Conservation (phyloP, 768 basidiomycete genomes). For the Amanita molliuscula region DNA sequence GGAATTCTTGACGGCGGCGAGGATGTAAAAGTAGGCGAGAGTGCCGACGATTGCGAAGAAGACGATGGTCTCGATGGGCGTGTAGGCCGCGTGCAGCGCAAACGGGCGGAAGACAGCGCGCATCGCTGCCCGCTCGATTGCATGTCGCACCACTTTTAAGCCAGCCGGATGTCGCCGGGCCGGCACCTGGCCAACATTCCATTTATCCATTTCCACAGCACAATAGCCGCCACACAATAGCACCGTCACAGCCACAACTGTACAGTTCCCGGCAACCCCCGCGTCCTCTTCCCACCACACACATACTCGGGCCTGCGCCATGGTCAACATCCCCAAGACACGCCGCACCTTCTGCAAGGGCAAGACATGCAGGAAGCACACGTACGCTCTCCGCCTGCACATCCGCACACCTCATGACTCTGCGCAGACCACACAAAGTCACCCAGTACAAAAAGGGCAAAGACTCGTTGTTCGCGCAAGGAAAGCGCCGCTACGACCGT, state of each 20-base stretch:
- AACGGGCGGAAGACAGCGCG: slow-evolving; percentile 57
- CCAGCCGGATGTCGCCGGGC: too few relatives aligned
- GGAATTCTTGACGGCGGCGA: slow-evolving; percentile 84
- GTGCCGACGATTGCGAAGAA: slow-evolving; percentile 84
- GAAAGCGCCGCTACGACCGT: slow-evolving; percentile 99
- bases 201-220: too few relatives aligned
- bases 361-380: slow-evolving; percentile 95
- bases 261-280: slow-evolving; percentile 31
- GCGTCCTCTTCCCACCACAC: slow-evolving; percentile 17
- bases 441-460: slow-evolving; percentile 99
- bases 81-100: slow-evolving; percentile 62
- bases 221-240: too few relatives aligned
- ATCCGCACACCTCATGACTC: slow-evolving; percentile 9
- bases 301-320: slow-evolving; percentile 40
- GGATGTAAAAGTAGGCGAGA: slow-evolving; percentile 89
- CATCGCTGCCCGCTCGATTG: slow-evolving; percentile 18
- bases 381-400: slow-evolving; percentile 39
- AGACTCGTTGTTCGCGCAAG: slow-evolving; percentile 94
- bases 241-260: slow-evolving; percentile 18
- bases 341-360: slow-evolving; percentile 98
- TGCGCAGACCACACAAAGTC: slow-evolving; percentile 88
- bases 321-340: slow-evolving; percentile 98
- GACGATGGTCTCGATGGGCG: slow-evolving; percentile 85
- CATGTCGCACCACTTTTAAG: slow-evolving; percentile 2
- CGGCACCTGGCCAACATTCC: too few relatives aligned